A percentile compares a stretch with the other conserved stretches of the same genome.
These are phyloP conservation scores for Neofusicoccum umdonicola DNA, from an alignment of 2,329 filamentous ascomycete species.

Conservation along the genomic window DNA sequence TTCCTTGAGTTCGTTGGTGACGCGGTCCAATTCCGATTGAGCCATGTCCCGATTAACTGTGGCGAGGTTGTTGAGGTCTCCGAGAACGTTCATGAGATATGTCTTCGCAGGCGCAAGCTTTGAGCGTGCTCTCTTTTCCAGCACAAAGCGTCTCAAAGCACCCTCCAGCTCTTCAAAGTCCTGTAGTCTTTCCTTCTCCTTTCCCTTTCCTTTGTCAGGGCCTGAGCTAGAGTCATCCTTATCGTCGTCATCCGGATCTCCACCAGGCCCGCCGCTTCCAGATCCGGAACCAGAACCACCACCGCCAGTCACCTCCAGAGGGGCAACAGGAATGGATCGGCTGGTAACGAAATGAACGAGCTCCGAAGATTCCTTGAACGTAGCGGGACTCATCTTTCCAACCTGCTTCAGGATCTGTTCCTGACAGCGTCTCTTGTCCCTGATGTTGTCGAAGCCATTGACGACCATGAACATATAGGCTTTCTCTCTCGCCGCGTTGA, in stretches of 20 bases:
- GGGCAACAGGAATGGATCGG: conserved; percentile 80
- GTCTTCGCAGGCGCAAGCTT: conserved; percentile 95
- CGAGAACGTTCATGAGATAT: conserved; percentile 88
- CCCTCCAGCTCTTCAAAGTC: conserved; percentile 90
- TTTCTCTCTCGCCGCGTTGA: conserved; percentile 92
- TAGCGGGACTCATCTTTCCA: conserved; percentile 80
- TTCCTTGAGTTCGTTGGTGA: conserved; percentile 74
- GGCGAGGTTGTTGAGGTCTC: conserved; percentile 80
- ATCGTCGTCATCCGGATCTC: conserved; percentile 41
- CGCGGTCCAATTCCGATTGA: conserved; percentile 77
- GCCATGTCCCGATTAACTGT: conserved; percentile 86
- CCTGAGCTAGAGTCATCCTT: conserved; percentile 46
- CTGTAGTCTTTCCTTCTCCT: conserved; percentile 71
- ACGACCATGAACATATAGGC: conserved; percentile 99
- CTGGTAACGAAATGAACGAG: conserved; percentile 98
- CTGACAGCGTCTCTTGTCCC: conserved; percentile 85
- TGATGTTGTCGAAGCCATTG: conserved; percentile 92
- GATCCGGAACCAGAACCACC: conserved; percentile 41
- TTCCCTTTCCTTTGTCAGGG: conserved; percentile 68
- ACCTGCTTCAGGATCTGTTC: conserved; percentile 93
- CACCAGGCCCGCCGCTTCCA: conserved; percentile 25
- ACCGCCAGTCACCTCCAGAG: conserved; percentile 56
- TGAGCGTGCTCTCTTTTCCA: conserved; percentile 91
- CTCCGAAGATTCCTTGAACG: conserved; percentile 87
- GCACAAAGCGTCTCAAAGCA: conserved; percentile 84